These are phyloP conservation scores for Stephanodiscus minutulus DNA, from an alignment of 108 stramenopile genomes.

Conservation along the genomic window DNA sequence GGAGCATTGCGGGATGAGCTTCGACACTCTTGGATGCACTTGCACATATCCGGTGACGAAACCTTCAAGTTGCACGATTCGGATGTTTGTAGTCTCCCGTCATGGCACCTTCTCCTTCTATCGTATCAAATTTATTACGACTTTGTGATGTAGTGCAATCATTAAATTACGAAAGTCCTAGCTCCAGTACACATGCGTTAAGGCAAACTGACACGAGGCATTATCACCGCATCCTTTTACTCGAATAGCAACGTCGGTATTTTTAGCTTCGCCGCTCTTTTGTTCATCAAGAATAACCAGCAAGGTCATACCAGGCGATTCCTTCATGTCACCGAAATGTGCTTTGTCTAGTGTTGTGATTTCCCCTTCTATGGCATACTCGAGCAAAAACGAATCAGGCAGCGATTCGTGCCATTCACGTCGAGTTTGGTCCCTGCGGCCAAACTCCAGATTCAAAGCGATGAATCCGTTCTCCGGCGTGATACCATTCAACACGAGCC, in stretches of 20 bases:
- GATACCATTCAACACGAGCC: slow-evolving; percentile 66
- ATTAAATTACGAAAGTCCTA: neutral
- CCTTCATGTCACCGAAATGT: slow-evolving; percentile 50
- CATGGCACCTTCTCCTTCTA: no score
- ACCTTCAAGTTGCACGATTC: no score
- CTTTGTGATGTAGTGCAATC: neutral
- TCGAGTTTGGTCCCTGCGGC: slow-evolving; percentile 28
- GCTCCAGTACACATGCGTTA: slow-evolving; percentile 6
- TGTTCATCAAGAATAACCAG: slow-evolving; percentile 68
- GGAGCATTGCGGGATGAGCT: no score
- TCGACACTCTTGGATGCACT: no score
- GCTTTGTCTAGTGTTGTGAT: slow-evolving; percentile 48
- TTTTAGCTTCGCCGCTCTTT: slow-evolving; percentile 47
- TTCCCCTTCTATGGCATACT: slow-evolving; percentile 70
- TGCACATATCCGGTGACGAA: no score
- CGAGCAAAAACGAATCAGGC: slow-evolving; percentile 66
- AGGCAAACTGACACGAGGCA: neutral
- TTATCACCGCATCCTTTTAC: slow-evolving; percentile 46
- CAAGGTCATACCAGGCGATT: slow-evolving; percentile 28
- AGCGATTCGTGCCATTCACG: slow-evolving; percentile 22
- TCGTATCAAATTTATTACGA: no score
- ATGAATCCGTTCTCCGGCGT: slow-evolving; percentile 72
- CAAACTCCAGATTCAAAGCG: slow-evolving; percentile 62
- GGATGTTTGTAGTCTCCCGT: no score
- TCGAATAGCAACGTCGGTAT: slow-evolving; percentile 70